Base-by-base conservation (phyloP, 768 basidiomycete species). In the Suillus hirtellus region DNA sequence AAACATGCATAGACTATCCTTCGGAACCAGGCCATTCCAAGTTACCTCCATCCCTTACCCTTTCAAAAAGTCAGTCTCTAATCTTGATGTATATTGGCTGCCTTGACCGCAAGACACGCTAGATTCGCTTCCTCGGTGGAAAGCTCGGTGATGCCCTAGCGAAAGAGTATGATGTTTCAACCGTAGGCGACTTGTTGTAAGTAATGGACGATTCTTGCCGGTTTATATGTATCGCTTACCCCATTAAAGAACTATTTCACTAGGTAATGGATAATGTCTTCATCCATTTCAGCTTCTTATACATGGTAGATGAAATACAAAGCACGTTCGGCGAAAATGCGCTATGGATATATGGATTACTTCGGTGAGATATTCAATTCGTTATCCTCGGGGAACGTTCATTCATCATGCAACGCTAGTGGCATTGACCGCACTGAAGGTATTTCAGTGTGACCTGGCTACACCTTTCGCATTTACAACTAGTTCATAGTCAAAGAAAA, bases 81-180 rank as follows among this genome's bases (percentile, higher is more conserved):
- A 47, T 40, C 34, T 52, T 58, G 21, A 47, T 56, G 5, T 19
- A 44, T 10, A n/a, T 43, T 35, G 54, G 43, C 15, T 27, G 17
- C 17, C 27, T 53, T 12, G 40, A 53, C 34, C 12, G 50, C 60
- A 31, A 72, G 34, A 12, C 44, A 47, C 24, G 46, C 15, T 68
- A 95, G 93, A 99, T 99, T 71, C 86, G 97, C 12, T 93, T 93
- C 68, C 80, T 99, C 0, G 97, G 97, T 2, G 97, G 97, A 17
- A 99, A 99, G 75, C 84, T 99, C 1, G 97, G 97, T 1, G 83
- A 86, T 60, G 89, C 92, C 2, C 79, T 99, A 34, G 93, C 93
- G 1, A 86, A 88, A 64, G 90, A 95, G 71, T 98, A 93, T 68
- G 92, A 92, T 69, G 96, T 86, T 6, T 89, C 90, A 14, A 95